phyloP scores from a whole-genome alignment of 306 rosid species.

The Sindora glabra region DNA sequence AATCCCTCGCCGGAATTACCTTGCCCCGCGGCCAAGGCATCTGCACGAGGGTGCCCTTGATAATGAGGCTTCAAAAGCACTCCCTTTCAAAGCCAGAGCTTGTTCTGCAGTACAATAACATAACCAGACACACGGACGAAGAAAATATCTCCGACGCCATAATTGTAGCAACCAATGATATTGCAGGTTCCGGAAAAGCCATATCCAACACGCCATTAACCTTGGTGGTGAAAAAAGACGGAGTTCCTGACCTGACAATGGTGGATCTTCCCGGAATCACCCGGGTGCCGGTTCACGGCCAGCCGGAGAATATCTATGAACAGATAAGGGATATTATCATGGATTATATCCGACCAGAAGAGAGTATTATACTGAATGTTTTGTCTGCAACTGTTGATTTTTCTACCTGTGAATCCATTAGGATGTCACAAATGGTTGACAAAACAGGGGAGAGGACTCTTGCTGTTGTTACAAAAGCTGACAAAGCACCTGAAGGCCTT shows the following conservation, averaged over 20 bases:
- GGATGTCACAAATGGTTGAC: constrained; percentile 47
- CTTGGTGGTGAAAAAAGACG: constrained; percentile 19
- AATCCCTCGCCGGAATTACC: constrained; percentile 11
- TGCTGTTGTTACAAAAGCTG: constrained; percentile 38
- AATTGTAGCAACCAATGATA: constrained; percentile 15
- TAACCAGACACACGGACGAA: not conserved
- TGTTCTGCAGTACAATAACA: not conserved
- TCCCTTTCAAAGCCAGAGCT: not conserved
- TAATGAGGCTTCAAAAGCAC: too few species aligned
- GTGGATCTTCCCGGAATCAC: constrained; percentile 32
- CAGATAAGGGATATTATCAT: constrained; percentile 21
- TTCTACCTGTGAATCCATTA: too few species aligned
- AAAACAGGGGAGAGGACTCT: constrained; percentile 32
- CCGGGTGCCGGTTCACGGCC: constrained; percentile 28
- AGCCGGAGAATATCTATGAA: constrained; percentile 32
- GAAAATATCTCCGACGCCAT: constrained; percentile 13
- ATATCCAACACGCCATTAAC: constrained; percentile 17
- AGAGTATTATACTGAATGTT: too few species aligned
- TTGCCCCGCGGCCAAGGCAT: constrained; percentile 35
- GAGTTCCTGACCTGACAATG: constrained; percentile 29
- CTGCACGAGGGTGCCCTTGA: too few species aligned
- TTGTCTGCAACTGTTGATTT: too few species aligned
- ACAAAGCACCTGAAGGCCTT: constrained; percentile 30
- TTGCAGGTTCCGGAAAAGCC: constrained; percentile 16
- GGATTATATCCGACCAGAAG: constrained; percentile 29